These are phyloP conservation scores for Kodamaea leandrae DNA, from an alignment of 805 yeast genomes.

Conservation along the genomic window DNA sequence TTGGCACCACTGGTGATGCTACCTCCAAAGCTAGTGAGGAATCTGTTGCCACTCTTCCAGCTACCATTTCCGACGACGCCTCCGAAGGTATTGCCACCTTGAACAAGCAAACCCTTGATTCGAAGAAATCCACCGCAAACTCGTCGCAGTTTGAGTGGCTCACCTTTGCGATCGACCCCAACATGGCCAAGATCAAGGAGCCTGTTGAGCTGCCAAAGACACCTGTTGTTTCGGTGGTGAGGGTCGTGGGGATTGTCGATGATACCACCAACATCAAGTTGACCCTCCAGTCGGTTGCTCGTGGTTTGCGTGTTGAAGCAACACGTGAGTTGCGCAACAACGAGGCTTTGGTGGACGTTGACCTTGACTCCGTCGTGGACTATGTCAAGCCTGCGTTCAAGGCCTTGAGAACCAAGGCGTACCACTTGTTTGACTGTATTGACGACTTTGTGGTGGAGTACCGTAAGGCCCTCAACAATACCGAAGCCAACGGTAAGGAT, in stretches of 20 bases:
- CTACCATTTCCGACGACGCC: constrained; percentile 30
- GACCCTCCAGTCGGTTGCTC: constrained; percentile 48
- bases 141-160: constrained; percentile 33
- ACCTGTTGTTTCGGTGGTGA: constrained; percentile 41
- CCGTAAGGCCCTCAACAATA: constrained; percentile 27
- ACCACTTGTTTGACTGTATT: constrained; percentile 33
- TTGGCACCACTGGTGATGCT: constrained; percentile 18
- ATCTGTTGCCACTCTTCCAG: constrained; percentile 1
- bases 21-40: no score
- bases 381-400: constrained; percentile 19
- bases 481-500: constrained; percentile 16
- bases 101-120: constrained; percentile 8
- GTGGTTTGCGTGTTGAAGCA: constrained; percentile 32
- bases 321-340: constrained; percentile 15
- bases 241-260: constrained; percentile 47
- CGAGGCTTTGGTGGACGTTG: constrained; percentile 28
- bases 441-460: constrained; percentile 39
- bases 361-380: constrained; percentile 20
- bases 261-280: constrained; percentile 43
- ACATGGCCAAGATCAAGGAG: constrained; percentile 28
- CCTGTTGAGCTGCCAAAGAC: constrained; percentile 12
- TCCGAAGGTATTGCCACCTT: constrained; percentile 29
- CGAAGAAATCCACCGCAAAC: constrained; percentile 8
- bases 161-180: constrained; percentile 36
- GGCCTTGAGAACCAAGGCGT: constrained; percentile 18